These are phyloP conservation scores for Marasmius sp. DNA, from an alignment of 1,284 basidiomycete species.

Conservation along the genomic window DNA sequence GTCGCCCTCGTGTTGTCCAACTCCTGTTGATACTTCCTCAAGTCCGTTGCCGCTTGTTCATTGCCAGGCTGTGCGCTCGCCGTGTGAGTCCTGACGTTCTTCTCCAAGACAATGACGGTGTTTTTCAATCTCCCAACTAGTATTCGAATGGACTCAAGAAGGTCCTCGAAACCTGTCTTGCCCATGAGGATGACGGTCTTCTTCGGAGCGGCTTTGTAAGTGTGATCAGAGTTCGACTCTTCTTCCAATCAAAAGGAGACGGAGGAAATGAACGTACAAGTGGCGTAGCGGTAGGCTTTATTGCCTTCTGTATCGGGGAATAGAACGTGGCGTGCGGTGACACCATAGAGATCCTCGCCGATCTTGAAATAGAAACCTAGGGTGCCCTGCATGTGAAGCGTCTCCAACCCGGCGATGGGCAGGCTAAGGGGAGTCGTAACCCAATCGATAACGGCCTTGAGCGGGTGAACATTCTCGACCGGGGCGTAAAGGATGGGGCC, in stretches of 20 bases:
- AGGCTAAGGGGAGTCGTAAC: conserved; percentile 34
- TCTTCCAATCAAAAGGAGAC: conserved; percentile 38
- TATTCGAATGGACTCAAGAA: too few species aligned
- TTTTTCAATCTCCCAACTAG: too few species aligned
- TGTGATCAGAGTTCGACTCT: too few species aligned
- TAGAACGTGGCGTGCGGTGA: conserved; percentile 34
- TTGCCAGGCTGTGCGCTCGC: too few species aligned
- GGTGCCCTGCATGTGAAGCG: conserved; percentile 30
- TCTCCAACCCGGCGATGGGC: conserved; percentile 30
- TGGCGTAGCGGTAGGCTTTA: conserved; percentile 25
- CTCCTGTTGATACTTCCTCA: conserved; percentile 16
- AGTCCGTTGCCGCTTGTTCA: conserved; percentile 30
- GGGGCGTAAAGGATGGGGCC: conserved; percentile 32
- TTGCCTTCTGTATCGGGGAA: conserved; percentile 26
- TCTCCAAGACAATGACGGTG: too few species aligned
- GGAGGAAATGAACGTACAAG: conserved; percentile 28
- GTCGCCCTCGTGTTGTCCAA: conserved; percentile 16
- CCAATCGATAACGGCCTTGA: conserved; percentile 32
- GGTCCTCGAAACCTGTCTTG: too few species aligned
- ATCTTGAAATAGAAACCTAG: conserved; percentile 35
- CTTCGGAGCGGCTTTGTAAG: conserved; percentile 29
- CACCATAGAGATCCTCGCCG: conserved; percentile 30
- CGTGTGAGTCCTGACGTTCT: too few species aligned
- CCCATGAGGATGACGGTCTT: too few species aligned
- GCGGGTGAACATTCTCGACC: conserved; percentile 26